Conservation (phyloP, 2,329 filamentous ascomycete genomes). For the Xylaria sp. region DNA sequence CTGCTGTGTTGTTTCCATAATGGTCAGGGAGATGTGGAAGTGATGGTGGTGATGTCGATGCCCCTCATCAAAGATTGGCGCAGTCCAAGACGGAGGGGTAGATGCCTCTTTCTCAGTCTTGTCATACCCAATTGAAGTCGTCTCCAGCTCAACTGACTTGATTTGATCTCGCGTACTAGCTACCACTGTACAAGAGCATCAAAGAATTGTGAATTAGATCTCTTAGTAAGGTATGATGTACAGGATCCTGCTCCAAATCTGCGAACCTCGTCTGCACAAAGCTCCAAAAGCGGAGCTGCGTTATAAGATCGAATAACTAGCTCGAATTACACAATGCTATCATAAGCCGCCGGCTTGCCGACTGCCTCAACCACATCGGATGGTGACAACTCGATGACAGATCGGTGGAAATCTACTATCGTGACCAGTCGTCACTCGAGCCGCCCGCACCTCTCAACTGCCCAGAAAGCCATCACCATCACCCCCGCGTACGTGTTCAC, state of each 20-base stretch:
- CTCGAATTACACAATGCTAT: neutral
- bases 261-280: neutral
- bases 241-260: neutral
- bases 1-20: neutral
- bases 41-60: too few species aligned
- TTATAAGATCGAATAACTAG: too few species aligned
- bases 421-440: slow-evolving; percentile 11
- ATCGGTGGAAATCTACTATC: slow-evolving; percentile 1
- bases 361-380: neutral
- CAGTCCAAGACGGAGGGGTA: too few species aligned
- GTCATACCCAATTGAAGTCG: too few species aligned
- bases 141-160: too few species aligned
- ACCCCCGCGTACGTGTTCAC: slow-evolving; percentile 1
- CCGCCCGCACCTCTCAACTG: neutral
- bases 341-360: neutral
- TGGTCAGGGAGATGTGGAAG: too few species aligned
- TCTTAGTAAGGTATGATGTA: too few species aligned
- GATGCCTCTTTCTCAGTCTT: too few species aligned
- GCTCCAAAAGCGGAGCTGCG: neutral
- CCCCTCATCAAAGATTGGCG: too few species aligned
- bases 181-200: too few species aligned
- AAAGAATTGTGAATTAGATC: too few species aligned
- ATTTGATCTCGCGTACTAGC: too few species aligned
- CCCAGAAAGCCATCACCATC: neutral
- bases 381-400: neutral